Evolutionary conservation across 108 stramenopile species (phyloP).

Genomic region (Conticribra guillardii): DNA sequence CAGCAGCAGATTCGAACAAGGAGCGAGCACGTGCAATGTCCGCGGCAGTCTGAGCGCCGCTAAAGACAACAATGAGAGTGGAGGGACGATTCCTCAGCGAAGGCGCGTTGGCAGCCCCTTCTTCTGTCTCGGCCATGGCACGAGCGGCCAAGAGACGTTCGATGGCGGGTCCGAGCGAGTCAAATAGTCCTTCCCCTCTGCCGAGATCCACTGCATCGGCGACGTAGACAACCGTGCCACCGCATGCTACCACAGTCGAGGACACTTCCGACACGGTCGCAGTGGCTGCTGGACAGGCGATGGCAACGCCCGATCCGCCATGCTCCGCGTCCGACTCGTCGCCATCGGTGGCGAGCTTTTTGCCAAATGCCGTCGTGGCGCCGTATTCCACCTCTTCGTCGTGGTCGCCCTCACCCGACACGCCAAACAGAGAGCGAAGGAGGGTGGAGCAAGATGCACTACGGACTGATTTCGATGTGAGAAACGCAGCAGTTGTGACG

Average conservation of each 20-base stretch:
- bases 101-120: conserved; percentile 3
- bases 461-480: conserved; percentile 71
- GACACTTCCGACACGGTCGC: conserved; percentile 63
- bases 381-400: conserved; percentile 53
- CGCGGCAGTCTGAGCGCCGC: conserved; percentile 24
- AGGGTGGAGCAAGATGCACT: conserved; percentile 23
- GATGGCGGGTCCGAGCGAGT: conserved; percentile 77
- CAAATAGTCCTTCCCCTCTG: conserved; percentile 82
- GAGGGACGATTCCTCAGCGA: conserved; percentile 23
- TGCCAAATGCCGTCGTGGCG: conserved; percentile 71
- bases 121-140: conserved; percentile 23
- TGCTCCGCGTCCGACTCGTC: conserved; percentile 39
- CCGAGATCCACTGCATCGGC: conserved; percentile 64
- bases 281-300: conserved; percentile 48
- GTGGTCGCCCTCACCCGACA: conserved; percentile 30
- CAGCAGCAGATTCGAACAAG: conserved; percentile 57
- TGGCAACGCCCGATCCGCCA: conserved; percentile 60
- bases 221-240: conserved; percentile 73
- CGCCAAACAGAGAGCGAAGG: conserved; percentile 51
- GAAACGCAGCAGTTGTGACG: conserved; percentile 74
- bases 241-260: conserved; percentile 76
- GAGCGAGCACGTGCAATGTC: conserved; percentile 37
- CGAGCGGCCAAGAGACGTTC: conserved; percentile 62
- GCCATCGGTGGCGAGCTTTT: conserved; percentile 32
- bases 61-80: conserved; percentile 64